Base-by-base conservation (phyloP, 441 rosid genomes). In the Brassica balearica region DNA sequence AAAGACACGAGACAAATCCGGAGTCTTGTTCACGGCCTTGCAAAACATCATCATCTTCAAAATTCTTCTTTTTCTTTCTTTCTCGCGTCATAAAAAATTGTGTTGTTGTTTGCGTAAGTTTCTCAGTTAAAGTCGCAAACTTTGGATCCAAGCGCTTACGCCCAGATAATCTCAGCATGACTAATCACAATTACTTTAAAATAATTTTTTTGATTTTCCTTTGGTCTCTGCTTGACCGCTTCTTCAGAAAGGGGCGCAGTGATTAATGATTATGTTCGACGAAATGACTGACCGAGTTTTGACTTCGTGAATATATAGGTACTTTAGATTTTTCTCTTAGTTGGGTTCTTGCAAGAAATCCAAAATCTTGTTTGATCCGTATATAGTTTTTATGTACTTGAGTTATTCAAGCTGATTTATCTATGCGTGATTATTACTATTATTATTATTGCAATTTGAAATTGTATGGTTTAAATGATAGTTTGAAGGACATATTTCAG, bases 271-370 rank as follows among this genome's bases (percentile, higher is more conserved):
- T 7, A 0, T 65, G 71, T 65, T 74, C 64, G 77, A 74, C 38
- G 71, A 74, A 74, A 74, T 74, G 65, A 32, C 65, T 74, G 77
- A 74, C 36, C 8, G 9, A 74, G 64, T 23, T 63, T 77, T 65
- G 68, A 41, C 68, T 65, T 65, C 0, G 43, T 71, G 10, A 6
- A 11, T 12, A 59, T 34, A 15, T 34, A 55, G 20, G 32, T 74
- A 67, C 20, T 25, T 23, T 32, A 9, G 1, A n/a, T n/a, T 67
- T n/a, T 67, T 56, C 61, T 75, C 61, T 25, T 41, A 3, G 2
- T 38, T 67, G 20, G 1, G 8, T 60, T 2, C 14, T 9, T 69
- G 9, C 14, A 14, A 23, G 14, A 69, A 61, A 20, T 68, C 5
- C 61, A 11, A 29, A 51, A 51, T 62, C 65, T 62, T 76, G 1